phyloP scores from a whole-genome alignment of 2,329 filamentous ascomycete species.

The Ophioceras dolichostomum region DNA sequence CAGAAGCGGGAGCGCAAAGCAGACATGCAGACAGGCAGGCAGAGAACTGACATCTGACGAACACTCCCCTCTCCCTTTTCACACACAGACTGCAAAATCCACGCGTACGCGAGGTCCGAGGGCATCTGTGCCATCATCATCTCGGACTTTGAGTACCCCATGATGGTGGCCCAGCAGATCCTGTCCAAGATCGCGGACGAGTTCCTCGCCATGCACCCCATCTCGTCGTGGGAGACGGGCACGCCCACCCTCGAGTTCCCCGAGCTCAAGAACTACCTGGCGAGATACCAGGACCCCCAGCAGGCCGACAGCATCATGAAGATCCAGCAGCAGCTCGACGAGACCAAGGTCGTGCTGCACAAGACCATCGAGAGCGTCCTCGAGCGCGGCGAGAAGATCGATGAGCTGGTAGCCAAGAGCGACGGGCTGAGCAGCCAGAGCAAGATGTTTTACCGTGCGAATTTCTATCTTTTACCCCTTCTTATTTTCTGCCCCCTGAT shows the following conservation, averaged over 20 bases:
- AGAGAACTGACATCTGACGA: not conserved
- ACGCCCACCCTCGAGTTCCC: conserved; percentile 49
- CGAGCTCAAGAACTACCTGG: conserved; percentile 64
- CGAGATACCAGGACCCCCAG: conserved; percentile 71
- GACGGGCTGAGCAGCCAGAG: conserved; percentile 82
- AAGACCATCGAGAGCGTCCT: conserved; percentile 87
- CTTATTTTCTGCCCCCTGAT: no score
- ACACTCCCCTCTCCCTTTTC: not conserved
- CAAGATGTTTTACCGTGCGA: conserved; percentile 84
- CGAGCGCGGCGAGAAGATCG: conserved; percentile 92
- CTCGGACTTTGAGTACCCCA: conserved; percentile 62
- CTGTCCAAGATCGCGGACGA: conserved; percentile 83
- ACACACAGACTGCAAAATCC: conserved; percentile 53
- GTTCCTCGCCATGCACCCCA: conserved; percentile 60
- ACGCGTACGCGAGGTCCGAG: conserved; percentile 64
- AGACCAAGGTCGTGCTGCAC: conserved; percentile 94
- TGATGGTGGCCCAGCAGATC: conserved; percentile 72
- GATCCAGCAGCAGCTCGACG: conserved; percentile 93
- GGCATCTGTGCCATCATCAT: conserved; percentile 69
- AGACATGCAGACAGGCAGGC: not conserved
- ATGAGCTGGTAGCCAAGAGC: conserved; percentile 86
- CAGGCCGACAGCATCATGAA: conserved; percentile 85
- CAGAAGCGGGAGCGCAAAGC: no score
- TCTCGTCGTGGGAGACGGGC: conserved; percentile 50
- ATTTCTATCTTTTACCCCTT: conserved; percentile 18